phyloP scores from a whole-genome alignment of 2,329 filamentous ascomycete species.

The Fusarium euwallaceae region DNA sequence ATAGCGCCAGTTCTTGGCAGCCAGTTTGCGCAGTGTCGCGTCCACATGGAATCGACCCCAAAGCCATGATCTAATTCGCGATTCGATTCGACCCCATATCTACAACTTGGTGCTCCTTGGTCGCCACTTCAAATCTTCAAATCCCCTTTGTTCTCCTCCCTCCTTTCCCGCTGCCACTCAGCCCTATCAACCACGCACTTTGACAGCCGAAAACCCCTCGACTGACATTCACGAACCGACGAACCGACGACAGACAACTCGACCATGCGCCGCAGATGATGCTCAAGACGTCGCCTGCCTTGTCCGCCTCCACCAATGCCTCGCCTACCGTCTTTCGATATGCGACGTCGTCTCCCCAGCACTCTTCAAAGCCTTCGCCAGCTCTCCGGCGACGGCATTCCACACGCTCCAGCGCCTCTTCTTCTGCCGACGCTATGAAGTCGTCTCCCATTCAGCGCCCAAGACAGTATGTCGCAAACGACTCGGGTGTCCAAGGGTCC shows the following conservation, averaged over 20 bases:
- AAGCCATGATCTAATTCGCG: slow-evolving; percentile 47
- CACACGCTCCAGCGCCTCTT: slow-evolving; percentile 38
- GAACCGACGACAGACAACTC: slow-evolving; percentile 34
- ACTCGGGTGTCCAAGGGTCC: slow-evolving; percentile 39
- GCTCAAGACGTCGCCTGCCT: slow-evolving; percentile 70
- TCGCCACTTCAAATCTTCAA: slow-evolving; percentile 32
- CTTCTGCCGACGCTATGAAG: slow-evolving; percentile 43
- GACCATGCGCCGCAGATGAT: slow-evolving; percentile 67
- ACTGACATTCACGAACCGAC: slow-evolving; percentile 9
- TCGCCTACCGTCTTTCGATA: slow-evolving; percentile 62
- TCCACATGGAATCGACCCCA: slow-evolving; percentile 43
- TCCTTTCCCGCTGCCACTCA: slow-evolving; percentile 17
- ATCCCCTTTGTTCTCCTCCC: slow-evolving; percentile 24
- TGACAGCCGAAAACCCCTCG: slow-evolving; percentile 35
- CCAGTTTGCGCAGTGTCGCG: slow-evolving; percentile 41
- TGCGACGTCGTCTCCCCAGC: slow-evolving; percentile 47
- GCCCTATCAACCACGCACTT: slow-evolving; percentile 32
- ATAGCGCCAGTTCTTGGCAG: slow-evolving; percentile 40
- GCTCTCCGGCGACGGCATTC: slow-evolving; percentile 45
- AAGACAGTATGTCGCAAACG: slow-evolving; percentile 43
- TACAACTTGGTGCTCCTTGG: slow-evolving; percentile 24
- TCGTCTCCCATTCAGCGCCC: slow-evolving; percentile 44
- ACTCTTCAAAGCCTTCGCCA: slow-evolving; percentile 44
- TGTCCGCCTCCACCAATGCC: slow-evolving; percentile 64
- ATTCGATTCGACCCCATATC: slow-evolving; percentile 41